Percentiles rank a stretch among this genome's conserved stretches.
Conservation (phyloP, 139 green algal species). For the Auxenochlorella pyrenoidosa region DNA sequence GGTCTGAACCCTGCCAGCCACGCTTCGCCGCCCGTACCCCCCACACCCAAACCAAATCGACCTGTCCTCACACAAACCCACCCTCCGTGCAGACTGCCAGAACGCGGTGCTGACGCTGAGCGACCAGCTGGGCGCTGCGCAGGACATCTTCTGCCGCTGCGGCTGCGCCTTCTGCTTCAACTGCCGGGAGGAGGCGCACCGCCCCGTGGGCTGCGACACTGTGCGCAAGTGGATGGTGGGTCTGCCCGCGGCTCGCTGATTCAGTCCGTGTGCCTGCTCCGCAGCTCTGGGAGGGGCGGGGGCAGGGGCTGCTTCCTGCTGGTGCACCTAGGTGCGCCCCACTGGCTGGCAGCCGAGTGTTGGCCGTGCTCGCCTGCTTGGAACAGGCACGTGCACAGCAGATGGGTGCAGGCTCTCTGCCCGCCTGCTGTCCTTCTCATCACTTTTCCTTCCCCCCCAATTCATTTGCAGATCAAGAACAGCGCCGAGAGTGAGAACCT, state of each 20-base stretch:
- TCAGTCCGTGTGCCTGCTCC: too few relatives aligned
- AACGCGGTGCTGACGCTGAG: constrained; percentile 69
- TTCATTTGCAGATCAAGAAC: constrained; percentile 79
- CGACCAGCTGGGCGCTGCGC: constrained; percentile 47
- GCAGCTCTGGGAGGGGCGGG: too few relatives aligned
- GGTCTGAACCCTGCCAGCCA: neutral
- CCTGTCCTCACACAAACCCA: too few relatives aligned
- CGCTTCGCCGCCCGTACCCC: neutral
- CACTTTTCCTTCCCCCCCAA: too few relatives aligned
- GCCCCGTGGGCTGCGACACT: constrained; percentile 64
- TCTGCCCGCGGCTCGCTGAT: neutral
- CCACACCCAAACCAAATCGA: too few relatives aligned
- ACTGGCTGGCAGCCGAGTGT: too few relatives aligned
- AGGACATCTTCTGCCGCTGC: constrained; percentile 82
- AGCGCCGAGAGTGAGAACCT: constrained; percentile 85
- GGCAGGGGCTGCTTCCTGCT: too few relatives aligned
- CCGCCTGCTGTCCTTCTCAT: too few relatives aligned
- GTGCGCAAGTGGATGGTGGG: constrained; percentile 43
- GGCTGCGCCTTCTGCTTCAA: constrained; percentile 77
- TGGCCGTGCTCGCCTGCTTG: too few relatives aligned
- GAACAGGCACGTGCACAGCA: too few relatives aligned
- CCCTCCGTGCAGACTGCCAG: constrained; percentile 59
- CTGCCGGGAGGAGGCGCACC: constrained; percentile 85
- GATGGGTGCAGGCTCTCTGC: too few relatives aligned
- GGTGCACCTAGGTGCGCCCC: too few relatives aligned